Base-by-base conservation (phyloP, 106 monocot species). In the Hemerocallis citrina region DNA sequence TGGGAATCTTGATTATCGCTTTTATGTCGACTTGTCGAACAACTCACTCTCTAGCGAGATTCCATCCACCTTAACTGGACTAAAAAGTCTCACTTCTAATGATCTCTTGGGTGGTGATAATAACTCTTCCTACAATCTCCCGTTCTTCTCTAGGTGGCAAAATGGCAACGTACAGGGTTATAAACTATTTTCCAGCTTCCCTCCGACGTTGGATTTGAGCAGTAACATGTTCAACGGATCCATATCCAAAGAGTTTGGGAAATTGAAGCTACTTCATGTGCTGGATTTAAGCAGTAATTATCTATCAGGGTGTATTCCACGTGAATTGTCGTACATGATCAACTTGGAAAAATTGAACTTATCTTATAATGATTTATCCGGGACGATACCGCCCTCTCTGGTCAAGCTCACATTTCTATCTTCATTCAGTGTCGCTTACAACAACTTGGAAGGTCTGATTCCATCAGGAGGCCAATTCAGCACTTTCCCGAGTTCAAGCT, bases 391-490 rank as follows among this genome's bases (percentile, higher is more conserved):
- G 30, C 17, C 58, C 0, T 74, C 85, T 6, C 65, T 91, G 40
- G 75, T 56, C 2, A 79, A 63, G 6, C 64, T 91, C 25, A 76
- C 20, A 17, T 91, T 82, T 48, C 65, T 86, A 10, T 82, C 91
- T 3, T 52, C 39, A 3, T 85, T 91, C 61, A 67, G 21, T 24
- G 85, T 86, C n/a, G 63, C 91, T 15, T 76, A 79, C 68, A 91
- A 85, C 52, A 52, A 76, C 33, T 31, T 91, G 11, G 37, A 37
- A 11, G 91, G 91, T 6, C 3, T 34, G 16, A 69, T 91, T 58
- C 91, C 91, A 28, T n/a, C 23, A 0, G 82, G 67, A 32, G 79
- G 76, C 22, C 91, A 91, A 57, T 91, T 91, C 71, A 74, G 65
- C 0, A 78, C 82, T 41, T 91, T 86, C 61, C 40, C 67, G 2